These are phyloP conservation scores for Sordariomycetes sp. DNA, from an alignment of 2,329 filamentous ascomycete genomes.

Conservation along the genomic window DNA sequence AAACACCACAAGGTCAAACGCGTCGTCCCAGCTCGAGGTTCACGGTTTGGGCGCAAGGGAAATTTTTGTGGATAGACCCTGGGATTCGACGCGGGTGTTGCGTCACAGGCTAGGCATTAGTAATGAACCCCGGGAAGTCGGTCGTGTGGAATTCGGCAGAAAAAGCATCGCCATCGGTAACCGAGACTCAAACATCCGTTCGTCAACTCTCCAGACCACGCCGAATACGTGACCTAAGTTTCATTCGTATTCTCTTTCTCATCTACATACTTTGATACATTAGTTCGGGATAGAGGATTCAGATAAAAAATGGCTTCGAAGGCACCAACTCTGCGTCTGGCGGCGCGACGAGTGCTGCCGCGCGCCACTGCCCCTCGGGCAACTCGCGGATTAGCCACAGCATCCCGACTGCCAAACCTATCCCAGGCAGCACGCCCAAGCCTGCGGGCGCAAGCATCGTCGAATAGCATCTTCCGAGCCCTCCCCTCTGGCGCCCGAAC, in stretches of 20 bases:
- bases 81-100: constrained; percentile 5
- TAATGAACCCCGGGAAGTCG: constrained; percentile 20
- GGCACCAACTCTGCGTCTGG: neutral
- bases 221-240: neutral
- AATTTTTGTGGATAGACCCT: too few relatives aligned
- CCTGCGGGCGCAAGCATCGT: too few relatives aligned
- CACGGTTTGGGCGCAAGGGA: too few relatives aligned
- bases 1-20: too few relatives aligned
- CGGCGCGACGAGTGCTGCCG: neutral
- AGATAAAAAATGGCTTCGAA: neutral
- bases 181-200: neutral
- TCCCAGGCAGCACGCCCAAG: neutral
- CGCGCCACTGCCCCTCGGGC: neutral
- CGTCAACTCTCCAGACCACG: neutral
- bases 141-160: too few relatives aligned
- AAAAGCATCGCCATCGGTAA: neutral
- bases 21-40: too few relatives aligned
- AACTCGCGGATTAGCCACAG: neutral
- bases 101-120: constrained; percentile 21
- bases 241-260: neutral
- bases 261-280: neutral
- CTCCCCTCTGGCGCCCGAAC: constrained; percentile 42
- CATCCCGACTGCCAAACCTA: neutral
- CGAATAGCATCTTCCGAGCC: too few relatives aligned
- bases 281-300: neutral